phyloP scores from a whole-genome alignment of 2,329 filamentous ascomycete genomes.

The Parastagonospora avenae region DNA sequence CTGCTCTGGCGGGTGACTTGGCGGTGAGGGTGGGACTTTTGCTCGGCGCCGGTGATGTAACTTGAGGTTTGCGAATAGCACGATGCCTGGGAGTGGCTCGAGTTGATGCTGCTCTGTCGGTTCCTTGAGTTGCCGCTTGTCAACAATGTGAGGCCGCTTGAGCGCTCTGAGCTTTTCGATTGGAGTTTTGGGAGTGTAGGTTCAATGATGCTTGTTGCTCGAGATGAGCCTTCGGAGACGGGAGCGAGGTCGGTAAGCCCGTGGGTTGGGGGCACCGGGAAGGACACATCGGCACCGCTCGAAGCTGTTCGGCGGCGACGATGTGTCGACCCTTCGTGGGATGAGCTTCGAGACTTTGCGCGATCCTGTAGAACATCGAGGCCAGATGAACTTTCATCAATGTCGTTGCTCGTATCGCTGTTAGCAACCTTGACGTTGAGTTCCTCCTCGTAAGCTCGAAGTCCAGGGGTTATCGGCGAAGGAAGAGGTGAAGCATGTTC shows the following conservation, averaged over 20 bases:
- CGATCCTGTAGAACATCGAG: conserved; percentile 27
- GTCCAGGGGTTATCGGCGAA: conserved; percentile 44
- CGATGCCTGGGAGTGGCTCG: conserved; percentile 13
- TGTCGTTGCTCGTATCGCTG: conserved; percentile 41
- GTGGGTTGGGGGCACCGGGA: conserved; percentile 21
- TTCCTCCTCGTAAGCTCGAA: conserved; percentile 31
- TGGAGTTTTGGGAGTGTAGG: conserved; percentile 17
- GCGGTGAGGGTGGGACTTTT: conserved; percentile 9
- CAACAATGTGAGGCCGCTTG: conserved; percentile 19
- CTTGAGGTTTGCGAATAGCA: conserved; percentile 15
- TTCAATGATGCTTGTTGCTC: conserved; percentile 28
- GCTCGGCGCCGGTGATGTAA: conserved; percentile 12
- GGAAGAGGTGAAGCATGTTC: conserved; percentile 39
- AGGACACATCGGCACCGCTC: conserved; percentile 36
- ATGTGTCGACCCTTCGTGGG: conserved; percentile 14
- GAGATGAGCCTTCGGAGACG: conserved; percentile 30
- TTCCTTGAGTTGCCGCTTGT: conserved; percentile 14
- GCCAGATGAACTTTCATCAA: conserved; percentile 34
- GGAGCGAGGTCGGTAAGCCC: conserved; percentile 21
- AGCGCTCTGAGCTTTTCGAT: conserved; percentile 21
- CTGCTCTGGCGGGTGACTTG: conserved; percentile 31
- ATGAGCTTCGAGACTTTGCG: conserved; percentile 24
- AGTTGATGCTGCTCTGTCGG: conserved; percentile 30
- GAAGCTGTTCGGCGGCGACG: conserved; percentile 43
- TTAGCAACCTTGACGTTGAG: conserved; percentile 43